Evolutionary conservation across 2,329 filamentous ascomycete genomes (phyloP), one percentile per base, ranked within the genome.

Genomic region (Dactylellina cionopaga): DNA sequence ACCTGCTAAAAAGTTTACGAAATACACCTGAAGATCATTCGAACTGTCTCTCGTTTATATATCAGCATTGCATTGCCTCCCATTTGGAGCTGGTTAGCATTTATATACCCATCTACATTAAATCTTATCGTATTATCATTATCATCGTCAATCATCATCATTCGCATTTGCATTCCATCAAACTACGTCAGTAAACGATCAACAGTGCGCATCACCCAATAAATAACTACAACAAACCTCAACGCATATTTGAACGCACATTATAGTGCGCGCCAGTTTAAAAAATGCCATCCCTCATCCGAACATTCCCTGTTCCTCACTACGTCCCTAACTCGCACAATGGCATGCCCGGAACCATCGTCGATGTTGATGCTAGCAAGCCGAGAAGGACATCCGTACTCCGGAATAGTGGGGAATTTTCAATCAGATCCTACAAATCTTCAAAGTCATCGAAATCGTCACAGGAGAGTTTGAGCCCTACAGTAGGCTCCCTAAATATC

Each of bases 211-310:
- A 19, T 24, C 17, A 56, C 49, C 51, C 17, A n/a, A 51, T 59
- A 39, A 66, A 66, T 22, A 22, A 17, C 33, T 52, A 22, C 39
- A 63, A 52, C 66, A 65, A 46, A 55, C 39, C 9, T 46, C 33
- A 44, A 52, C 35, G 55, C 60, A 39, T 31, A 56, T 47, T 54
- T 17, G 39, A 44, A 25, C 33, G 22, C 10, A 33, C 47, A n/a
- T n/a, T n/a, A n/a, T n/a, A 15, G 24, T 13, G 13, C 41, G 27
- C 49, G 35, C 43, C 31, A 35, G 39, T 49, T 44, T 43, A 64
- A 49, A n/a, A n/a, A 27, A 72, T 72, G 68, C 68, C 68, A 3
- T 72, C 68, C 17, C 68, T 72, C 33, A 72, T 72, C 43, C 49
- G 68, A 56, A 65, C 68, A 4, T 60, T 72, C 68, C 68, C 54